Evolutionary conservation across 345 rosid genomes (phyloP), one percentile per base, ranked within the genome.

Genomic region (Angophora floribunda): DNA sequence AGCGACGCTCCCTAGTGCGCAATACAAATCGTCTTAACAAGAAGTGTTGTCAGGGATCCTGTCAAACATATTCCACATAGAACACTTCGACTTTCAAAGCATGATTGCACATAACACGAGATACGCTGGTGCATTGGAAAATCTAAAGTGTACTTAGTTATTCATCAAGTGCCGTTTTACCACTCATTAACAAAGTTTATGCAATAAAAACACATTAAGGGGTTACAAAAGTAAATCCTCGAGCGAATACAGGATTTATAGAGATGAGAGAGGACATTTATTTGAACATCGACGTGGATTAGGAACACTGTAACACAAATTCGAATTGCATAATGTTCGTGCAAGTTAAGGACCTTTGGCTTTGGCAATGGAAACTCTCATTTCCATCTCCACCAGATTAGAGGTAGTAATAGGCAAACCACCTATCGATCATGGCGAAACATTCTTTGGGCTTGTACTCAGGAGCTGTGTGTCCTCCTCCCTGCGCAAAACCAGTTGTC

Each of bases 101-200:
- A 67, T 16, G 9, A 15, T 32, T 67, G 12, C 32, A 32, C 79
- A 67, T 67, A 32, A 67, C 15, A 67, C 4, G 45, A 32, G 45
- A 2, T 13, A 7, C 7, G 22, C 13, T 16, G 44, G 15, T 67
- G 19, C 21, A 32, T 7, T 0, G 24, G 32, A 7, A 0, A 30
- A 65, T 30, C 8, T 30, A 36, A 30, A 65, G 7, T 30, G 15
- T 17, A 30, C 78, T 30, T 65, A 2, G 78, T 14, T 30, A 2
- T 44, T 14, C 30, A 1, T 65, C 78, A 15, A 67, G 44, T 32
- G 44, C 22, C 44, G 6, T 67, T 32, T 30, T n/a, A 15, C 12
- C 79, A 67, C 79, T 15, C 44, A 30, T 67, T 4, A 16, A 67
- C 79, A 7, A 32, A 67, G 16, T 67, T 67, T 4, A 67, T 36